Evolutionary conservation across 2,329 filamentous ascomycete genomes (phyloP).

Genomic region (Botrytis cinerea): DNA sequence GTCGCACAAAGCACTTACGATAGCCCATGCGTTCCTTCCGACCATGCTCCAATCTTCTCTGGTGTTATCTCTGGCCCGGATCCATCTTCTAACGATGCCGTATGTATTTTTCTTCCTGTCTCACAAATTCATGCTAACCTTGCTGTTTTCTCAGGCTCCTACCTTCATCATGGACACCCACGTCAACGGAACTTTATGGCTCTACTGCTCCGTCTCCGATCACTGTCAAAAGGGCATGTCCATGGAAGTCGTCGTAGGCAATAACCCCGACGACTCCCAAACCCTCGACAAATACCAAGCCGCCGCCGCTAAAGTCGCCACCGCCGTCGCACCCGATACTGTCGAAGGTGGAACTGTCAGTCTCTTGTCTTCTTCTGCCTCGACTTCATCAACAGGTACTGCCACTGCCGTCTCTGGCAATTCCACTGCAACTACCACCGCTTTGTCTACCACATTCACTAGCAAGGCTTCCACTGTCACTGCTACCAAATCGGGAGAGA

Average conservation of each 20-base stretch:
- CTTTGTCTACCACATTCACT: background rate
- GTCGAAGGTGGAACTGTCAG: background rate
- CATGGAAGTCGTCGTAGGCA: conserved; percentile 45
- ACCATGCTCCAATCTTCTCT: conserved; percentile 58
- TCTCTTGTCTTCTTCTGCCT: background rate
- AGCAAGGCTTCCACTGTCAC: background rate
- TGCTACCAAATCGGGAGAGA: background rate
- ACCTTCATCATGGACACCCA: conserved; percentile 72
- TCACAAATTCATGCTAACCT: background rate
- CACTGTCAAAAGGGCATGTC: conserved; percentile 62
- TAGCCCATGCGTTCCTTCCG: conserved; percentile 65
- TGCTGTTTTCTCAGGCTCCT: conserved; percentile 49
- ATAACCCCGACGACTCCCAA: conserved; percentile 28
- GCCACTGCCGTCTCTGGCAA: background rate
- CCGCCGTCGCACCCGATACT: background rate
- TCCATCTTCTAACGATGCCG: background rate
- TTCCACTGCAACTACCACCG: conserved; percentile 1
- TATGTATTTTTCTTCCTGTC: background rate
- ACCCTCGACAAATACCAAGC: conserved; percentile 11
- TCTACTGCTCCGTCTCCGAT: conserved; percentile 72
- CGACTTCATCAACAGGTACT: background rate
- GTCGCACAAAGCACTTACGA: conserved; percentile 78
- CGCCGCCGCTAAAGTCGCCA: background rate
- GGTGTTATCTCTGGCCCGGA: conserved; percentile 58
- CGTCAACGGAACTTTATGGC: conserved; percentile 71